Evolutionary conservation across 805 yeast genomes (phyloP).

Genomic region (Metschnikowia aberdeeniae): DNA sequence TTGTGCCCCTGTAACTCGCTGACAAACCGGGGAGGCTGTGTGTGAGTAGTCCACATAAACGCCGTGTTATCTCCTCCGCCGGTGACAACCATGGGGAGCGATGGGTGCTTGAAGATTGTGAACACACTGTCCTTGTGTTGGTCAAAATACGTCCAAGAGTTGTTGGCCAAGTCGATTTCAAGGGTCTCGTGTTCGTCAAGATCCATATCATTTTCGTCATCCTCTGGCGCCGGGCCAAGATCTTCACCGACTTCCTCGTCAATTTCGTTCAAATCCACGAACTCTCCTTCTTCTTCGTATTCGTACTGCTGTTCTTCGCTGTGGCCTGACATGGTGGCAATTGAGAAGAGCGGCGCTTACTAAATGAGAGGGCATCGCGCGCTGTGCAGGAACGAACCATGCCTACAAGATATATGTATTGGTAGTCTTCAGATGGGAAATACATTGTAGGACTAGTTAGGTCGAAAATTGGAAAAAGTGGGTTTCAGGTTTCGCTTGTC

Average conservation of each 20-base stretch:
- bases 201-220: conserved; percentile 38
- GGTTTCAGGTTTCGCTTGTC: too few relatives aligned
- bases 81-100: conserved; percentile 76
- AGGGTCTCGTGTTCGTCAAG: conserved; percentile 41
- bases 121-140: conserved; percentile 85
- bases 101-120: conserved; percentile 78
- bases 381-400: neutral
- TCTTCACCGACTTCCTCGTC: conserved; percentile 32
- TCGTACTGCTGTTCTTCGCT: conserved; percentile 9
- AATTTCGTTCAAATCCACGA: conserved; percentile 41
- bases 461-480: too few relatives aligned
- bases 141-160: conserved; percentile 87
- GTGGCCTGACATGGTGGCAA: conserved; percentile 13
- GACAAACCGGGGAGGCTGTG: conserved; percentile 77
- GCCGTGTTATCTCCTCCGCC: conserved; percentile 96
- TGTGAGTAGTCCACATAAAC: conserved; percentile 87
- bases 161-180: conserved; percentile 85
- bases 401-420: too few relatives aligned
- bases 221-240: conserved; percentile 31
- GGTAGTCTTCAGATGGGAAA: too few relatives aligned
- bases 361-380: conserved; percentile 4
- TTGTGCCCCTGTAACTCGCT: conserved; percentile 75
- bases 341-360: conserved; percentile 1
- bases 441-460: too few relatives aligned
- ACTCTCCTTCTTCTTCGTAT: conserved; percentile 25